Evolutionary conservation across 257 asterid genomes (phyloP), one percentile per base, ranked within the genome.

Genomic region (Solanum verrucosum): DNA sequence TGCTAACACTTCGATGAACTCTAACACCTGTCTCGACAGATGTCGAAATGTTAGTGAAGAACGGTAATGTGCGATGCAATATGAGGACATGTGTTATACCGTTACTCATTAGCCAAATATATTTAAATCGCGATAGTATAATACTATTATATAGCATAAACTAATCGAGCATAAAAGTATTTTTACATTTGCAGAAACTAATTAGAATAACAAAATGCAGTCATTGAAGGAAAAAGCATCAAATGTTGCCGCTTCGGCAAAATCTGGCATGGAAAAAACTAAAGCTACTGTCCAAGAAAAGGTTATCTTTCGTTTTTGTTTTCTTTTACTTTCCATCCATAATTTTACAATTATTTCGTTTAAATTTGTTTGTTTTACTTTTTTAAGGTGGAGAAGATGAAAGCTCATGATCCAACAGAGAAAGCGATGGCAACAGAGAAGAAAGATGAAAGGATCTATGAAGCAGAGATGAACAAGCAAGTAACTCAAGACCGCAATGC

Each of bases 251-350:
- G 98, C 98, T 29, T 92, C 96, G 6, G 98, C 98, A 4, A 90
- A 90, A 60, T 87, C 98, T 13, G 98, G 98, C 89, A 84, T 92
- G 92, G 98, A 92, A 6, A 95, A 95, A 72, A 89, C 98, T 59
- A 95, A 89, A 85, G 98, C 98, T 75, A 87, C 87, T 85, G 90
- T 89, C 7, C 95, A 91, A 89, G 98, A 93, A 86, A 93, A 95
- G 98, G 96, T 94, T 2, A 20, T 75, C 20, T 65, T 0, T 65
- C 18, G 56, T 52, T 6, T 29, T 23, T 59, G 9, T 59, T 59
- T 52, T 63, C 14, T n/a, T 63, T 63, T 10, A 60, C 27, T 21
- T 0, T 23, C 12, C 12, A 59, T 59, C 9, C 25, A 59, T 20
- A 59, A 59, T 7, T 1, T 59, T 59, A 59, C 10, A 18, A 0